These are phyloP conservation scores for Tuber umbilicatum DNA, from an alignment of 495 filamentous ascomycete genomes.

Conservation along the genomic window DNA sequence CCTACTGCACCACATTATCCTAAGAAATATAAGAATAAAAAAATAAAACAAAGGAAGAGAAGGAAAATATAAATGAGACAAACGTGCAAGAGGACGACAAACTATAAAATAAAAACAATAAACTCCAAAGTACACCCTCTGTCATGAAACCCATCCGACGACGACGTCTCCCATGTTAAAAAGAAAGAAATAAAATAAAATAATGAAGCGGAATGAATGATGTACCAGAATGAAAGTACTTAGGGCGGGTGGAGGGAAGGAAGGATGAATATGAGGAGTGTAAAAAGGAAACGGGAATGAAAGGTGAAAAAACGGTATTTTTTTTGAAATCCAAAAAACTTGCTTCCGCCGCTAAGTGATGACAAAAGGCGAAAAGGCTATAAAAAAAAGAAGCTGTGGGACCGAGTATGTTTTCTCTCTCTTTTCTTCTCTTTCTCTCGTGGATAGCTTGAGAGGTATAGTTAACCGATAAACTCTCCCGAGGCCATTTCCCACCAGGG, in stretches of 20 bases:
- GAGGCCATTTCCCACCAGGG: slow-evolving; percentile 59
- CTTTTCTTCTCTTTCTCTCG: slow-evolving; percentile 22
- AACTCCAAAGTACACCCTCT: slow-evolving; percentile 1
- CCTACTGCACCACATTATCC: slow-evolving; percentile 20
- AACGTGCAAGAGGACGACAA: slow-evolving; percentile 10
- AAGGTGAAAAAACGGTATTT: slow-evolving; percentile 2
- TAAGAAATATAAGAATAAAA: slow-evolving; percentile 17
- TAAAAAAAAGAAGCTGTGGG: slow-evolving; percentile 11
- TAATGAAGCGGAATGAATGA: slow-evolving; percentile 9
- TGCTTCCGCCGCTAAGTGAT: slow-evolving; percentile 28
- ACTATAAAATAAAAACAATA: slow-evolving; percentile 20
- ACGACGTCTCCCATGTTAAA: slow-evolving; percentile 9
- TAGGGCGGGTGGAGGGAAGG: not conserved
- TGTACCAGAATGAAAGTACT: slow-evolving; percentile 10
- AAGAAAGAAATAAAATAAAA: slow-evolving; percentile 15
- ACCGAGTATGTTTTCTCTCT: slow-evolving; percentile 12
- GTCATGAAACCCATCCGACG: slow-evolving; percentile 4
- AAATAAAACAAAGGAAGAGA: slow-evolving; percentile 15
- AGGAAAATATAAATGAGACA: slow-evolving; percentile 13
- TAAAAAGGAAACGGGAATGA: slow-evolving; percentile 17
- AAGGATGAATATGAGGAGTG: slow-evolving; percentile 24
- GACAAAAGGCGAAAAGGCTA: slow-evolving; percentile 31
- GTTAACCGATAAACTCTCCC: slow-evolving; percentile 61
- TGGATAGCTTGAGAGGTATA: slow-evolving; percentile 25
- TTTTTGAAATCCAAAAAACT: slow-evolving; percentile 22